Evolutionary conservation across 805 yeast species (phyloP).

Genomic region (Ogataea pignaliae): DNA sequence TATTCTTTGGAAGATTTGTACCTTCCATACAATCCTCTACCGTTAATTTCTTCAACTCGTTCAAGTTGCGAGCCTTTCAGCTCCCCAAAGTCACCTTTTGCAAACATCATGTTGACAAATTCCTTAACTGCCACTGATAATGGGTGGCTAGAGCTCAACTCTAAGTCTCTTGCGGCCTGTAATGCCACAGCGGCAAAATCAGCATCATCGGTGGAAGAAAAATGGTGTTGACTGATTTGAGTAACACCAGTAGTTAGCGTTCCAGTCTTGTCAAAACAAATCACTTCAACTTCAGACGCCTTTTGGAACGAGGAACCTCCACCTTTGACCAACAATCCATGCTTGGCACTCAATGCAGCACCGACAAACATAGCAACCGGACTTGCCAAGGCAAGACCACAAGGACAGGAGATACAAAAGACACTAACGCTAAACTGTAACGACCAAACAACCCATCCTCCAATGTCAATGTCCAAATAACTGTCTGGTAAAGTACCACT

Average conservation of each 20-base stretch:
- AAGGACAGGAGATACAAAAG: slow-evolving; percentile 89
- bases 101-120: slow-evolving; percentile 27
- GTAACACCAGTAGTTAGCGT: slow-evolving; percentile 64
- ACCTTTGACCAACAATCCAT: slow-evolving; percentile 72
- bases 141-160: slow-evolving; percentile 64
- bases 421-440: slow-evolving; percentile 74
- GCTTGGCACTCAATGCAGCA: slow-evolving; percentile 70
- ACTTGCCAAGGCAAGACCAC: slow-evolving; percentile 90
- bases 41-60: slow-evolving; percentile 49
- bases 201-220: slow-evolving; percentile 17
- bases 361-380: slow-evolving; percentile 83
- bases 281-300: slow-evolving; percentile 56
- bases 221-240: slow-evolving; percentile 46
- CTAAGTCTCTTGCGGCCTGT: slow-evolving; percentile 56
- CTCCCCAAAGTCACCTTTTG: slow-evolving; percentile 5
- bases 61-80: slow-evolving; percentile 37
- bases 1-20: slow-evolving; percentile 22
- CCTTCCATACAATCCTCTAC: slow-evolving; percentile 53
- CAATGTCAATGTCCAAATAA: slow-evolving; percentile 60
- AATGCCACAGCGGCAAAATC: slow-evolving; percentile 26
- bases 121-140: slow-evolving; percentile 53
- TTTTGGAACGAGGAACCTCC: slow-evolving; percentile 84
- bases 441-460: slow-evolving; percentile 78
- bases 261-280: slow-evolving; percentile 79
- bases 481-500: slow-evolving; percentile 47